Conservation (phyloP, 1,139 yeast species). For the Saccharomyces hybrid region DNA sequence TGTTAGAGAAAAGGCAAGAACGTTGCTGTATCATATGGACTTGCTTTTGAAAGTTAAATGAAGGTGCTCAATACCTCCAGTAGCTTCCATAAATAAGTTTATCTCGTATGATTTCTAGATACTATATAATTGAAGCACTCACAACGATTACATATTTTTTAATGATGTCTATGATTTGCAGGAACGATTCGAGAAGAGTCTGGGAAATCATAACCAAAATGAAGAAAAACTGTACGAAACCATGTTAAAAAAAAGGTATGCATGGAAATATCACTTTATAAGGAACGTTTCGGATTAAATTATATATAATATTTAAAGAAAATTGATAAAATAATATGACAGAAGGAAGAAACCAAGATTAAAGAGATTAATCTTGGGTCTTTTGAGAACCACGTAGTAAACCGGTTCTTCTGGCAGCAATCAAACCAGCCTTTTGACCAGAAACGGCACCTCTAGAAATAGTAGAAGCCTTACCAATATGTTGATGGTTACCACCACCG, state of each 20-base stretch:
- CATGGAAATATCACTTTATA: background rate
- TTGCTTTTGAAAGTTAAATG: constrained; percentile 15
- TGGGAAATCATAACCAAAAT: too few relatives aligned
- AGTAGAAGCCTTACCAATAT: constrained; percentile 99
- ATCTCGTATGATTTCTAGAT: too few relatives aligned
- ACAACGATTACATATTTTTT: background rate
- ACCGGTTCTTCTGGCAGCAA: constrained; percentile 99
- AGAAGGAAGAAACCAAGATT: constrained; percentile 9
- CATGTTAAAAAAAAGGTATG: background rate
- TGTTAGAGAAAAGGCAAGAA: constrained; percentile 30
- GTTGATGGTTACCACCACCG: constrained; percentile 99
- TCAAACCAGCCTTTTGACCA: constrained; percentile 99
- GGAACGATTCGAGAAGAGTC: background rate
- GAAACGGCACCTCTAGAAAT: constrained; percentile 99
- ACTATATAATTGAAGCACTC: background rate
- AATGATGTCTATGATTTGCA: background rate
- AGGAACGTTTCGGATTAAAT: background rate
- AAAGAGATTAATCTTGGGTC: constrained; percentile 7
- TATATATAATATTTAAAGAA: constrained; percentile 1
- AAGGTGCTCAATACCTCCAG: background rate
- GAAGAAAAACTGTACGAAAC: background rate
- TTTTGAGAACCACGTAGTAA: constrained; percentile 74
- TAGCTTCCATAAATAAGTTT: background rate
- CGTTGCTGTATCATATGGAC: constrained; percentile 28
- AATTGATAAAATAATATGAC: constrained; percentile 9